Conservation (phyloP, 495 filamentous ascomycete genomes). For the Lasiosphaeriaceae sp. region DNA sequence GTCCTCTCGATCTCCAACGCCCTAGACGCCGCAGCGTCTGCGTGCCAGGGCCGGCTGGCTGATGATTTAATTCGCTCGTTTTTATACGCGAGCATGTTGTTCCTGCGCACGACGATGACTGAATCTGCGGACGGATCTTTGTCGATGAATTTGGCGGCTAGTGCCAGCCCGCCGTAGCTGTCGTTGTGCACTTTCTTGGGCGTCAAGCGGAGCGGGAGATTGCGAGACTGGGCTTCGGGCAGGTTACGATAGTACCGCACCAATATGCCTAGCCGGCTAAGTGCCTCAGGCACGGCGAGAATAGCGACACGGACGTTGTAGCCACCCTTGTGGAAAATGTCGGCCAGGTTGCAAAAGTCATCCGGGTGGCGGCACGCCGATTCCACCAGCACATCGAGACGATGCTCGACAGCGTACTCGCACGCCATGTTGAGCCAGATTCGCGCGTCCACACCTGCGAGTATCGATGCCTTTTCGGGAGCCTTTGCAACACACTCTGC, state of each 20-base stretch:
- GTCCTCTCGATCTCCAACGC: conserved; percentile 25
- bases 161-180: conserved; percentile 26
- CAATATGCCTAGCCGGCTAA: conserved; percentile 33
- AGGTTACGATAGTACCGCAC: conserved; percentile 22
- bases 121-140: conserved; percentile 9
- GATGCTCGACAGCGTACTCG: conserved; percentile 9
- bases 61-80: conserved; percentile 10
- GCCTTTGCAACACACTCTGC: conserved; percentile 4
- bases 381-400: conserved; percentile 29
- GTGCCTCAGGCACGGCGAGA: conserved; percentile 28
- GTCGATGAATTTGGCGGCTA: conserved; percentile 31
- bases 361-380: conserved; percentile 30
- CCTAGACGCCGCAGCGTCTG: neutral
- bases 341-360: conserved; percentile 27
- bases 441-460: conserved; percentile 27
- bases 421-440: conserved; percentile 33
- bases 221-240: conserved; percentile 23
- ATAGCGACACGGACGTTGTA: conserved; percentile 30
- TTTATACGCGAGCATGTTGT: conserved; percentile 18
- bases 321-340: conserved; percentile 14
- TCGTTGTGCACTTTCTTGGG: conserved; percentile 36
- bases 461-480: conserved; percentile 24
- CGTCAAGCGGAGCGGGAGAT: conserved; percentile 31
- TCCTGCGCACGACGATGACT: conserved; percentile 28
- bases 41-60: conserved; percentile 6